Conservation (phyloP, 2,329 filamentous ascomycete genomes). For the Penicillium sp. region DNA sequence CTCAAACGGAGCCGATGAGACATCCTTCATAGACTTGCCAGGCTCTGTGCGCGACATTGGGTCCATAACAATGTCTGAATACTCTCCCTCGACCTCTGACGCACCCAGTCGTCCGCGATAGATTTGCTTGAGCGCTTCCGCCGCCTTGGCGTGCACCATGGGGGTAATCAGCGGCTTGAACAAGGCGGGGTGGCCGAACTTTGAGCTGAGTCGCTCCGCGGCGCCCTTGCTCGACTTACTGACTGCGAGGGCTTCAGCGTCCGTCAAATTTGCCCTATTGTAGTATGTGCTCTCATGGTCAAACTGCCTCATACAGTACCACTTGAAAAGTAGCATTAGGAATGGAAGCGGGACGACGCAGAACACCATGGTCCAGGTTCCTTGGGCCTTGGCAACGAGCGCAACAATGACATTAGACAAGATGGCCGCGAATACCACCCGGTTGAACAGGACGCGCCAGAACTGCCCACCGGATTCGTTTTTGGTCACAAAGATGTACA, state of each 20-base stretch:
- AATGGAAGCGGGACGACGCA: constrained; percentile 76
- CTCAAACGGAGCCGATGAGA: constrained; percentile 75
- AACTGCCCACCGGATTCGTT: constrained; percentile 92
- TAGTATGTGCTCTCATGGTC: constrained; percentile 83
- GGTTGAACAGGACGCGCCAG: constrained; percentile 91
- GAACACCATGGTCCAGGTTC: constrained; percentile 69
- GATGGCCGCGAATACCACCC: constrained; percentile 81
- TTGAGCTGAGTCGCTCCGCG: constrained; percentile 70
- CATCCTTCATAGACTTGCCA: constrained; percentile 53
- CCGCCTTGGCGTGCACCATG: constrained; percentile 91
- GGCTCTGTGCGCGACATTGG: constrained; percentile 70
- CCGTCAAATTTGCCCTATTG: constrained; percentile 65
- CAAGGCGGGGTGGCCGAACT: constrained; percentile 88
- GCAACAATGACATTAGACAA: constrained; percentile 80
- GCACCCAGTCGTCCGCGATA: constrained; percentile 79
- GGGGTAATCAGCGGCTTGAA: constrained; percentile 89
- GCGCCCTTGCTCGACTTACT: constrained; percentile 46
- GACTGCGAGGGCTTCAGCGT: constrained; percentile 50
- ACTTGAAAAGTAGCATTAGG: constrained; percentile 81
- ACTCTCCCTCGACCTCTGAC: constrained; percentile 43
- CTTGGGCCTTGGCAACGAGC: constrained; percentile 73
- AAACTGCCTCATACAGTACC: constrained; percentile 76
- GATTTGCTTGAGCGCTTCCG: constrained; percentile 82
- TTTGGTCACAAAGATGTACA: constrained; percentile 97
- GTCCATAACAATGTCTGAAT: constrained; percentile 82